These are phyloP conservation scores for Xylariaceae sp. DNA, from an alignment of 2,329 filamentous ascomycete species.

Conservation along the genomic window DNA sequence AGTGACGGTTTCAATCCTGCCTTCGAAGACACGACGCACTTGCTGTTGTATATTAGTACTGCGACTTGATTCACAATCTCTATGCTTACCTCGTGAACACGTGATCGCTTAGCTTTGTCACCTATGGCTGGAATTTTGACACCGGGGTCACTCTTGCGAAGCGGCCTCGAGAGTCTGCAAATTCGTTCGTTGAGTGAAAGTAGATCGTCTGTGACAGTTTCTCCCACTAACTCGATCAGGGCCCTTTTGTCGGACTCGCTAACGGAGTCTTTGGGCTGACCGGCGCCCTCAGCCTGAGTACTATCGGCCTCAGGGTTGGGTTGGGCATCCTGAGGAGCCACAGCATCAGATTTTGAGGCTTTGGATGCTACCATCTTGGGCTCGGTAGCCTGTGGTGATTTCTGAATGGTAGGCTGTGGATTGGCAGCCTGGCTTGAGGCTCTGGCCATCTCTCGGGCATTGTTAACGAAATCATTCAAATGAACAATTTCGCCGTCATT, in stretches of 20 bases:
- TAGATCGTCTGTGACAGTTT: slow-evolving; percentile 23
- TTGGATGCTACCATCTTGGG: background rate
- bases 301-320: slow-evolving; percentile 2
- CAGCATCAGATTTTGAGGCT: background rate
- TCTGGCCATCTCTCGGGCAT: slow-evolving; percentile 27
- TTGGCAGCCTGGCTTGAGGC: slow-evolving; percentile 11
- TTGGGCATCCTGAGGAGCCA: background rate
- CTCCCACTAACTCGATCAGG: slow-evolving; percentile 24
- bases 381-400: background rate
- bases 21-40: slow-evolving; percentile 78
- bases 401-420: background rate
- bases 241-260: slow-evolving; percentile 18
- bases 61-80: background rate
- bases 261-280: slow-evolving; percentile 11
- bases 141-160: slow-evolving; percentile 12
- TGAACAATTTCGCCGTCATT: slow-evolving; percentile 75
- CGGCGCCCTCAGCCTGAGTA: slow-evolving; percentile 7
- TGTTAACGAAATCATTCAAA: slow-evolving; percentile 50
- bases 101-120: slow-evolving; percentile 28
- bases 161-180: no score
- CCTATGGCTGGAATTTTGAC: slow-evolving; percentile 28
- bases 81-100: slow-evolving; percentile 45
- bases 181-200: slow-evolving; percentile 24
- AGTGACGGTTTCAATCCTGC: slow-evolving; percentile 73
- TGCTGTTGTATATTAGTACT: slow-evolving; percentile 35